Evolutionary conservation across 1,284 basidiomycete genomes (phyloP), one percentile per base, ranked within the genome.

Genomic region (Peniophora sp.): DNA sequence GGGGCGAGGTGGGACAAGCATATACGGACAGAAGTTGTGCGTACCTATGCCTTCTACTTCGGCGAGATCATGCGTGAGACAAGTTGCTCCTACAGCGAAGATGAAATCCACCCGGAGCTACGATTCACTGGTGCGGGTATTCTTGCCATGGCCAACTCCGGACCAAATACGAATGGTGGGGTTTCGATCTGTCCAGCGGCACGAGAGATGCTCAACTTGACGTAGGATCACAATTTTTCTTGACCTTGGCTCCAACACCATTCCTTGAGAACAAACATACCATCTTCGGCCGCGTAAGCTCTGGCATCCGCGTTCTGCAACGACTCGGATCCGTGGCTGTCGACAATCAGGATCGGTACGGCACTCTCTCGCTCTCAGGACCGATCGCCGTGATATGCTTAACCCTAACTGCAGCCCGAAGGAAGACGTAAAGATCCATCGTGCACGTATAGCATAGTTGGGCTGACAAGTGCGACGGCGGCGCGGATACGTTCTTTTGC

Each of bases 121-220:
- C 76, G 93, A 41, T 97, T 97, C 69, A 93, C 92, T 2, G 94
- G 94, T n/a, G 92, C 93, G 43, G 94, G 94, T 23, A 94, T 97
- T 51, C 78, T 97, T 20, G 94, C 93, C 8, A 97, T 97, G 94
- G 94, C 94, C 2, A 97, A 97, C 66, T 87, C 89, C 35, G 93
- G 93, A 1, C 92, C 93, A 5, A 94, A 97, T 63, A 91, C 89
- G 11, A 97, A 97, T 64, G 92, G 93, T 85, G 53, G 48, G 77
- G 63, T 20, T 22, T 17, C 18, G 37, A n/a, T 5, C 6, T 41
- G 8, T 41, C 37, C n/a, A n/a, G n/a, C 37, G n/a, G 5, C 5
- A 18, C 11, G 6, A 20, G 15, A 24, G 14, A 9, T 22, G 8
- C 43, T 18, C 43, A 45, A 18, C 10, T 22, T 18, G 8, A 10